Evolutionary conservation across 2,329 filamentous ascomycete species (phyloP).

Genomic region (Tricladium varicosporioides): DNA sequence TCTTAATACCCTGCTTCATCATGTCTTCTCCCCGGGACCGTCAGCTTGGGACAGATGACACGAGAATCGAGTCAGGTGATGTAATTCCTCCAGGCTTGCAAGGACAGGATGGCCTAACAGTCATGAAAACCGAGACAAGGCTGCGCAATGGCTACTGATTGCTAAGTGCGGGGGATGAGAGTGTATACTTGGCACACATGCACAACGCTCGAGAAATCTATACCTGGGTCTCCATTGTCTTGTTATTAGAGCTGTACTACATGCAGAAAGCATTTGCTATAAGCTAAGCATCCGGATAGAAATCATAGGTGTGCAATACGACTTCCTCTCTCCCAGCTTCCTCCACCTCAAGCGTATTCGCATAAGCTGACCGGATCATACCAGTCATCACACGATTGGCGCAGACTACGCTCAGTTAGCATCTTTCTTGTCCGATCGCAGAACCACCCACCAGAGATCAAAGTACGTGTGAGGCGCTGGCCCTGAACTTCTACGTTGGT

Average conservation of each 20-base stretch:
- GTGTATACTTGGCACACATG: not conserved
- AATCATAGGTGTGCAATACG: not conserved
- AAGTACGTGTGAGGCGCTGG: constrained; percentile 13
- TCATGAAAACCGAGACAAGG: not conserved
- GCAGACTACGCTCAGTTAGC: not conserved
- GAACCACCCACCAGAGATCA: constrained; percentile 12
- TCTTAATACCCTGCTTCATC: too few relatives aligned
- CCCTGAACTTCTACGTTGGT: constrained; percentile 13
- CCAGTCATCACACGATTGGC: not conserved
- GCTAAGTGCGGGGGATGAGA: not conserved
- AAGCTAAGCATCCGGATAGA: not conserved
- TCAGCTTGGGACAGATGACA: too few relatives aligned
- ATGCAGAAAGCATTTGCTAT: not conserved
- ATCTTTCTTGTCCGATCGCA: not conserved
- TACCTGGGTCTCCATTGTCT: too few relatives aligned
- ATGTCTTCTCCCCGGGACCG: too few relatives aligned
- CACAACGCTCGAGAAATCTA: too few relatives aligned
- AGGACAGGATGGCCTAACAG: not conserved
- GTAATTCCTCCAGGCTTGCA: not conserved
- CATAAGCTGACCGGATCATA: not conserved
- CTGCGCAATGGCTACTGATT: not conserved
- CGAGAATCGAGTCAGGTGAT: too few relatives aligned
- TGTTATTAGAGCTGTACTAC: too few relatives aligned
- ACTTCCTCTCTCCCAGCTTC: not conserved
- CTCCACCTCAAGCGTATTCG: not conserved